Percentiles rank a stretch among this genome's conserved stretches.
Evolutionary conservation across 345 rosid species (phyloP).

Genomic region (Triadica sebifera): DNA sequence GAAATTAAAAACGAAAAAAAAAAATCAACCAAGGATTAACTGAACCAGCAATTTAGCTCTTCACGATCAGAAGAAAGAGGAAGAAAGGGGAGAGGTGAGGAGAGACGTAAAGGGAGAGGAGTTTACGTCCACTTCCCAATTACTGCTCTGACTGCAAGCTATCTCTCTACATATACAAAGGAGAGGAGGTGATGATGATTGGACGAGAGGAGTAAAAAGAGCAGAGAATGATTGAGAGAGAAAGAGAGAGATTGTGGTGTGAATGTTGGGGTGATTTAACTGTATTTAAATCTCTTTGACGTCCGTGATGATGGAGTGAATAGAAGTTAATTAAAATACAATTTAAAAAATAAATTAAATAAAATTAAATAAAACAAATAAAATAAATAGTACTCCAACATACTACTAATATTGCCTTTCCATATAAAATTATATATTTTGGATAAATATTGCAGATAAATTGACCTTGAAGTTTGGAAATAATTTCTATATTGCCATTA

Average conservation of each 20-base stretch:
- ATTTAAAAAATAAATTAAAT: no score
- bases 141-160: conserved; percentile 7
- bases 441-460: no score
- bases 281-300: conserved; percentile 39
- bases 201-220: conserved; percentile 33
- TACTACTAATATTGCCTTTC: no score
- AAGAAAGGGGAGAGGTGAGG: neutral
- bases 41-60: conserved; percentile 3
- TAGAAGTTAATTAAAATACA: neutral
- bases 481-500: no score
- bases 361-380: no score
- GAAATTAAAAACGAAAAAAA: neutral
- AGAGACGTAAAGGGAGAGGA: conserved; percentile 26
- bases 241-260: conserved; percentile 14
- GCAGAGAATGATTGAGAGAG: conserved; percentile 30
- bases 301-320: conserved; percentile 32
- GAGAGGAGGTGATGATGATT: conserved; percentile 36
- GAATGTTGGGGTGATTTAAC: conserved; percentile 29
- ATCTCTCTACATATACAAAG: neutral
- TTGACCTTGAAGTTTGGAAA: no score
- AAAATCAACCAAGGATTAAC: neutral
- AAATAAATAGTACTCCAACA: no score
- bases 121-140: neutral
- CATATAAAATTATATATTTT: no score
- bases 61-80: conserved; percentile 4